Base-by-base conservation (phyloP, 805 yeast genomes). In the Millerozyma miso region DNA sequence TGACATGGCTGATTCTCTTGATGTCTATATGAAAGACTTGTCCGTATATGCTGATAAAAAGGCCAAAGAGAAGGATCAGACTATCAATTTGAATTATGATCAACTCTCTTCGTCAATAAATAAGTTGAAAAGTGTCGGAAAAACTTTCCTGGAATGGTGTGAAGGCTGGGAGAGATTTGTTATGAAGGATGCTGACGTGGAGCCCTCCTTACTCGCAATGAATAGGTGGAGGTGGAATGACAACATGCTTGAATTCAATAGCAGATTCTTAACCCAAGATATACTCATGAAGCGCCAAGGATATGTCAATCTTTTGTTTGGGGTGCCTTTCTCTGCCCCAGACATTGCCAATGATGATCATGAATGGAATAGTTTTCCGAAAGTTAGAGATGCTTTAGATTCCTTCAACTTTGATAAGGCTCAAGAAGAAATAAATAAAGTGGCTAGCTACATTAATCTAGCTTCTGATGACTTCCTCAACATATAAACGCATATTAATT, bases 211-310 rank as follows among this genome's bases (percentile, higher is more conserved):
- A 43, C 65, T 87, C 33, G 75, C 90, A 0, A 80, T 82, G 37
- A 81, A 78, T 48, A 71, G 98, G 53, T 79, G 87, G 83, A 79
- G 79, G 43, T 85, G 93, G 87, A 90, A 90, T 60, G 73, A 79
- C n/a, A 79, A 79, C 46, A 62, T 88, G 53, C 60, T 77, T 3
- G 59, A 64, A 13, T 69, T 86, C 44, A 83, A 81, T 48, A 76
- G 75, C 48, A 59, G 69, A 15, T 75, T 86, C 48, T 55, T 83
- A 7, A 57, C 67, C 4, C 57, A 67, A 1, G 65, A 63, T 5
- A 78, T 78, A 1, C 52, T 77, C 1, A 69, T 70, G 3, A 55
- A 63, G 4, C 71, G 96, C 31, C 69, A 78, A 13, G 89, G 90
- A 69, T 85, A 78, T 56, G 71, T 74, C 52, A 89, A 88, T 54